Evolutionary conservation across 1,284 basidiomycete species (phyloP), one percentile per base, ranked within the genome.

Genomic region (Ceratobasidium sp.): DNA sequence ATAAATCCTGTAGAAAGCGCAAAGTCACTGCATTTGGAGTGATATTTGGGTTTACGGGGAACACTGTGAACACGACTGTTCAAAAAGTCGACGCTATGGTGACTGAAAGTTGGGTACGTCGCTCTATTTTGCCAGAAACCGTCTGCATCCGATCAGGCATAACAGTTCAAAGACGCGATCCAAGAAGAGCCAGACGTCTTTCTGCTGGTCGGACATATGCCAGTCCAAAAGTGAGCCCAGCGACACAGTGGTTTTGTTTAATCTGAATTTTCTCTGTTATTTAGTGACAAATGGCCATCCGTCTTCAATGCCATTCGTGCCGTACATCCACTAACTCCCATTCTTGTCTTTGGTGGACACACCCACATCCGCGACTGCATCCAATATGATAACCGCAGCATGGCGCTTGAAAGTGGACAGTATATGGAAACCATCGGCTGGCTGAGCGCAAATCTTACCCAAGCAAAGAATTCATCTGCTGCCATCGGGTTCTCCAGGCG

Each of bases 361-460:
- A 90, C 87, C 0, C 94, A 95, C 82, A 92, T 95, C 78, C 90
- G 94, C 75, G 93, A 95, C 83, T 96, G 94, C 83, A 82, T 88
- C 33, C 89, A 91, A 83, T 84, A 88, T 40, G 92, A 92, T 82
- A 88, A 88, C 6, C 88, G 91, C 23, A 89, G 90, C 0, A 92
- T 94, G 87, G 87, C 90, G 0, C 84, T 96, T 50, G 93, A 94
- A 81, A 94, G 93, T 74, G 95, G 95, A 62, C 87, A 93, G 33
- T 96, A 95, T 83, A 93, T 96, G 91, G 95, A 96, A 85, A 96
- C 95, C 6, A 87, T 96, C 77, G 94, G 93, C 87, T 83, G 80
- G 86, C 83, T 85, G 68, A 79, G 79, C 78, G 64, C 64, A 13
- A 68, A 48, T 20, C 54, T 77, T 23, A 38, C 61, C 23, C n/a